Base-by-base conservation (phyloP, 2,329 filamentous ascomycete genomes). In the Stagonosporopsis chrysanthemi region DNA sequence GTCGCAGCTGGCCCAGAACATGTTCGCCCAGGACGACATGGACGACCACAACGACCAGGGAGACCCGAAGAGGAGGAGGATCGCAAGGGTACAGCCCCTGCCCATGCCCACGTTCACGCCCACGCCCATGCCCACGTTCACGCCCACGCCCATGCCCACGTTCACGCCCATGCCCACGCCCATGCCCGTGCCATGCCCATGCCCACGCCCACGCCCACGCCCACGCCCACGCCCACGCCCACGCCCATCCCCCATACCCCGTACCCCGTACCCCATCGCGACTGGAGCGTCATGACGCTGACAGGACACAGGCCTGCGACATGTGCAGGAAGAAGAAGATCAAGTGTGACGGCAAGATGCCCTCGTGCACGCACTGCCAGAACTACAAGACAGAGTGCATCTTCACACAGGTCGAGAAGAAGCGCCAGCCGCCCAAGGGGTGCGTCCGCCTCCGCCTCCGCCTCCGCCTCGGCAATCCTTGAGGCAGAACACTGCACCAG, bases 301-400 rank as follows among this genome's bases (percentile, higher is more conserved):
- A 73, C 68, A 46, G 31, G 39, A 28, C 63, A 42, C 69, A 93
- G 90, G 92, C 92, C 48, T 97, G 92, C 80, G 93, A 97, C 70
- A 96, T 96, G 92, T 98, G 94, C 75, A 86, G 93, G 69, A 97
- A 96, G 80, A 89, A 89, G 79, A 97, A 94, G 83, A 95, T 98
- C 79, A 98, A 98, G 80, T 98, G 94, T 78, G 95, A 98, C 74
- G 94, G 95, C 66, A 97, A 96, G 80, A 87, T 96, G 79, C 94
- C 95, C 35, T 88, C 92, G 59, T 99, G 95, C 78, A 93, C 91
- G 7, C 95, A 98, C 78, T 99, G 94, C 77, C 90, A 90, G 76
- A 98, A 97, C 77, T 97, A 97, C 82, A 97, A 97, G 83, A 97
- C 93, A 5, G 92, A 97, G 69, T 99, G 94, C 77, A 86, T 97